phyloP scores from a whole-genome alignment of 805 yeast species.

The Kazachstania martiniae region DNA sequence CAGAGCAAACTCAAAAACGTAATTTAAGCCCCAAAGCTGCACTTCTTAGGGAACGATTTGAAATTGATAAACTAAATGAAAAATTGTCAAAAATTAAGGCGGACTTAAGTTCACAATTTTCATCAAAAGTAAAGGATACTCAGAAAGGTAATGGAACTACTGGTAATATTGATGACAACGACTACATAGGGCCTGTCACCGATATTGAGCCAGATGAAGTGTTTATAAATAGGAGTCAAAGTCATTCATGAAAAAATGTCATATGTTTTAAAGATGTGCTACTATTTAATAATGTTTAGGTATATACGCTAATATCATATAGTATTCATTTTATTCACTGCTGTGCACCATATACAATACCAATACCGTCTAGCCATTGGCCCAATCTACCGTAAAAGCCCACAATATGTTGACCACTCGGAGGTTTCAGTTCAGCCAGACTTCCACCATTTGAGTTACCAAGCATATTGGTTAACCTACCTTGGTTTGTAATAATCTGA shows the following conservation, averaged over 20 bases:
- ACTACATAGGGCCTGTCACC: no score
- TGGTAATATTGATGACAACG: no score
- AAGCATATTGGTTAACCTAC: slow-evolving; percentile 42
- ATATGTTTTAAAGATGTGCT: no score
- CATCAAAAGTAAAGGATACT: no score
- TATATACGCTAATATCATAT: no score
- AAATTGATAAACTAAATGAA: slow-evolving; percentile 26
- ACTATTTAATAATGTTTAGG: no score
- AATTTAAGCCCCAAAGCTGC: no score
- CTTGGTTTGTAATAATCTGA: slow-evolving; percentile 53
- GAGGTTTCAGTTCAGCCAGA: slow-evolving; percentile 47
- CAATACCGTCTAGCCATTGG: slow-evolving; percentile 65
- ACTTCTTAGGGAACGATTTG: slow-evolving; percentile 7
- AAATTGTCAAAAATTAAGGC: slow-evolving; percentile 18
- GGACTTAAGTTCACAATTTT: not conserved
- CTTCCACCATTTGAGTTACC: slow-evolving; percentile 70
- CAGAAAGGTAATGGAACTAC: no score
- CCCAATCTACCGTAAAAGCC: slow-evolving; percentile 68
- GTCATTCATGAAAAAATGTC: no score
- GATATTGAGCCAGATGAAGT: no score
- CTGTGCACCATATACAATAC: slow-evolving; percentile 49
- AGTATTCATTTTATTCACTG: slow-evolving; percentile 1
- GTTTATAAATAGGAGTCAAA: no score
- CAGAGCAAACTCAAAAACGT: no score
- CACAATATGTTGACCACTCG: slow-evolving; percentile 46